These are phyloP conservation scores for Botrytis tulipae DNA, from an alignment of 2,329 filamentous ascomycete species.

Conservation along the genomic window DNA sequence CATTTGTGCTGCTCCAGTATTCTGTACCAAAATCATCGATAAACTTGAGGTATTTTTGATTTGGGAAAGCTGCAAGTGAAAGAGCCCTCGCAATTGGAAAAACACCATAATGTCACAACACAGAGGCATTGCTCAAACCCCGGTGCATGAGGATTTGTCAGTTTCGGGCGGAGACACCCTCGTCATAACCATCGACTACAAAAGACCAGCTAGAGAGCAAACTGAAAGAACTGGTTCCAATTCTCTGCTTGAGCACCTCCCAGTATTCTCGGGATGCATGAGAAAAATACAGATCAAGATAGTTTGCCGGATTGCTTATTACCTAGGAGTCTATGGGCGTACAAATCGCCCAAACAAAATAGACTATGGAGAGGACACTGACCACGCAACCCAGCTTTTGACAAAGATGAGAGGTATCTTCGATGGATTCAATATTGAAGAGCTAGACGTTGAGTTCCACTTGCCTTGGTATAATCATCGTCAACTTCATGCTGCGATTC, in stretches of 20 bases:
- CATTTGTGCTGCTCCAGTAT: not conserved
- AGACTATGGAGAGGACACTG: not conserved
- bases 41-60: not conserved
- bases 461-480: not conserved
- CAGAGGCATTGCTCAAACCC: not conserved
- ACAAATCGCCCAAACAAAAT: not conserved
- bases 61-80: not conserved
- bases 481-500: not conserved
- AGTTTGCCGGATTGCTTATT: not conserved
- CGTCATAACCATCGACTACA: not conserved
- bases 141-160: not conserved
- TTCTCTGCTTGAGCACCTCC: not conserved
- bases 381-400: not conserved
- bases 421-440: not conserved
- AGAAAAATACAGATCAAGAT: not conserved
- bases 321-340: not conserved
- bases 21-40: not conserved
- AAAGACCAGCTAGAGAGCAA: not conserved
- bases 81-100: not conserved
- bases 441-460: not conserved
- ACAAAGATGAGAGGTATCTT: not conserved
- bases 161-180: not conserved
- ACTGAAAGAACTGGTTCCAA: not conserved
- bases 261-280: not conserved
- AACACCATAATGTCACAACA: not conserved